A percentile compares a stretch with the other conserved stretches of the same genome.
These are phyloP conservation scores for Odonthalia washingtoniensis DNA, from an alignment of 31 red algal genomes.

Conservation along the genomic window DNA sequence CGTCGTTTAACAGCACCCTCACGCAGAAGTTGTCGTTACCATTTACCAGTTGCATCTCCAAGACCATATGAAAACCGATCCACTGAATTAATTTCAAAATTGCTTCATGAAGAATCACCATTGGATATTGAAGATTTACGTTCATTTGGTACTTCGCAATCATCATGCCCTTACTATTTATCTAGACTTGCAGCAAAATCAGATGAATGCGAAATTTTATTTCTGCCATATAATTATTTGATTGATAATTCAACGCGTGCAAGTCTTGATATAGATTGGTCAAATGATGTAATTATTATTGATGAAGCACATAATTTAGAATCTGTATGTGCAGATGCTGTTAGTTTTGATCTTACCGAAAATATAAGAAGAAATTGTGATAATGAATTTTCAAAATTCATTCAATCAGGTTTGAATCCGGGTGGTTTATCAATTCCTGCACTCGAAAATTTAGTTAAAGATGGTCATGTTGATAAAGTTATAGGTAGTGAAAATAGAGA, in stretches of 20 bases:
- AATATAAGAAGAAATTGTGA: constrained; percentile 51
- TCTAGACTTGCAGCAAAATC: constrained; percentile 63
- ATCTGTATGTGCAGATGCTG: constrained; percentile 70
- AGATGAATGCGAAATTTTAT: constrained; percentile 80
- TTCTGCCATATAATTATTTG: constrained; percentile 98
- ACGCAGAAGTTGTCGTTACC: constrained; percentile 50
- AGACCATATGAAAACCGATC: constrained; percentile 67
- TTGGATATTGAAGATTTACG: constrained; percentile 94
- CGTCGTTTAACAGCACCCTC: constrained; percentile 53
- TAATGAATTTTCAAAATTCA: constrained; percentile 52
- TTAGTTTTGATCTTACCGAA: constrained; percentile 84
- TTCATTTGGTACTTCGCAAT: constrained; percentile 56
- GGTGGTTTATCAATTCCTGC: constrained; percentile 69
- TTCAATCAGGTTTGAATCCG: constrained; percentile 53
- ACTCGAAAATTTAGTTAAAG: constrained; percentile 55
- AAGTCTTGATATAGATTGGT: constrained; percentile 71
- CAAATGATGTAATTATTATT: constrained; percentile 90
- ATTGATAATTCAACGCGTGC: constrained; percentile 59
- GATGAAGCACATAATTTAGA: constrained; percentile 99
- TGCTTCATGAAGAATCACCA: constrained; percentile 40
- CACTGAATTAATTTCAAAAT: constrained; percentile 50
- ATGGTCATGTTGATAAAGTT: constrained; percentile 47
- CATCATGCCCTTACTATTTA: constrained; percentile 91
- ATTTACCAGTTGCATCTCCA: constrained; percentile 53
- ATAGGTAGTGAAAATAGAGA: constrained; percentile 69